Evolutionary conservation across 169 alveolate species (phyloP), one percentile per base, ranked within the genome.

Genomic region (Eimeria tenella): DNA sequence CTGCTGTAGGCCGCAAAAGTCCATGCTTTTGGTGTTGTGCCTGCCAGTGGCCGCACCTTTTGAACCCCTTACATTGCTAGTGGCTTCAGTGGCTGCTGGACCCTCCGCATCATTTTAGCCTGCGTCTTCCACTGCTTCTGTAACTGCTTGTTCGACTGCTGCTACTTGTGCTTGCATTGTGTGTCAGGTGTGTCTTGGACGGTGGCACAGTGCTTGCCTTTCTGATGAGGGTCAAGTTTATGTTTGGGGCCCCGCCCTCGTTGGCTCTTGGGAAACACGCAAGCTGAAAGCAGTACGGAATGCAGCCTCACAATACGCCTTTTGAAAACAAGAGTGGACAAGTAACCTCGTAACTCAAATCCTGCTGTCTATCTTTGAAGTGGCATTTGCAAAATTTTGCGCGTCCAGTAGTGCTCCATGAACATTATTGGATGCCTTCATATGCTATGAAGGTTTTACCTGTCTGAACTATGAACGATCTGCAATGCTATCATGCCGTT

Each of bases 71-170:
- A 11, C 53, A n/a, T 13, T 23, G 79, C 31, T 17, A 58, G 68
- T 17, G 11, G 68, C 68, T 58, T 11, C n/a, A n/a, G 79, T 68
- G 23, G 19, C 79, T 68, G 50, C 79, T 68, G 79, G 4, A 31
- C 42, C 42, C 42, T 31, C 42, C 42, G 42, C 42, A 31, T 31
- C 42, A 31, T 31, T 31, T 31, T 31, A 31, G 42, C 42, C 42
- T 31, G 42, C 42, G 42, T 31, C 42, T 31, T 31, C 2, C 42
- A 31, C 42, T 31, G 42, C 0, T 31, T 31, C 79, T 68, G 79
- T 10, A n/a, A 23, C 79, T 17, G 79, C 79, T 68, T 17, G 79
- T 68, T n/a, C 79, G 11, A 23, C 79, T 68, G 79, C 50, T 68
- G 68, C 11, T 17, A 17, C 19, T 58, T 10, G 21, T 58, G 68